Evolutionary conservation across 306 rosid species (phyloP), one percentile per base, ranked within the genome.

Genomic region (Comarum palustre): DNA sequence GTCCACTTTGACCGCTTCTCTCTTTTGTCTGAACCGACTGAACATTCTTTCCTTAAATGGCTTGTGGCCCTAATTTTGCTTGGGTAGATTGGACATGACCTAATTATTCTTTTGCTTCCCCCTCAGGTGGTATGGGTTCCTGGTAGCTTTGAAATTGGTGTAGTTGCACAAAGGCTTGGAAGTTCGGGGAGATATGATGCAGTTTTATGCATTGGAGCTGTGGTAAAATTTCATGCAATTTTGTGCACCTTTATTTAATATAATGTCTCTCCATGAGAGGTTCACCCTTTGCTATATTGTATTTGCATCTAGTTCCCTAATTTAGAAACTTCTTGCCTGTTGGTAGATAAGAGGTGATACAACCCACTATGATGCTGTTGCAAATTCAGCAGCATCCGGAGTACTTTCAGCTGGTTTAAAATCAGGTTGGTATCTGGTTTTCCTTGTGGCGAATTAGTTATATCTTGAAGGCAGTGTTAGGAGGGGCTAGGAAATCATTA

Each of bases 101-200:
- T 41, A 24, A 74, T 59, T 79, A 45, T 80, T 66, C 31, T 31
- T 50, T 73, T 77, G 14, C 75, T 74, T 72, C 63, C 46, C 51
- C 55, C 50, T 75, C 84, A 91, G 96, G 97, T 91, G 79, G 95
- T 94, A 24, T 91, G 99, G 97, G 97, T 91, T 74, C 99, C 97
- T 31, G 97, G 99, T 73, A 69, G 97, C 88, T 94, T 89, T 71
- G 99, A 94, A 78, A 89, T 94, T 74, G 96, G 96, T 48, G 85
- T 82, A 43, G 91, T 75, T 71, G 99, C 99, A 25, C 78, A 78
- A 72, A 88, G 78, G 79, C 86, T 94, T 60, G 95, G 96, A 39
- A 90, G 81, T 69, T 88, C 96, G 20, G 86, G 82, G 77, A 90
- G 77, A 78, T 91, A 91, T 81, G 82, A 94, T 29, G 99, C 97